These are phyloP conservation scores for Eimeria brunetti DNA, from an alignment of 169 alveolate species.

Conservation along the genomic window DNA sequence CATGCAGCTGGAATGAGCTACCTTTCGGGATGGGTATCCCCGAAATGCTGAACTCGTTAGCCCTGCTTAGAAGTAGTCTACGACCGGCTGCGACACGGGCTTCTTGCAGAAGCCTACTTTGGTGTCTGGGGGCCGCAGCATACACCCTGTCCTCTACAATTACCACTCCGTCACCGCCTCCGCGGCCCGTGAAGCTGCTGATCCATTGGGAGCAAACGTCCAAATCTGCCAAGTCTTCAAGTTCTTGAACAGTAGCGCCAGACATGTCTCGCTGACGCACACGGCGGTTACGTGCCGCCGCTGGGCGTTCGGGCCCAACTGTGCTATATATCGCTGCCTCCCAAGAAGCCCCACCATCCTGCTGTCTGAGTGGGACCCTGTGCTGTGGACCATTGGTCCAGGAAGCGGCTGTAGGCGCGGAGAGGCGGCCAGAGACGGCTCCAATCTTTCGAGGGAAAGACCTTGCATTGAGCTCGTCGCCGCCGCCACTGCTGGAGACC, in stretches of 20 bases:
- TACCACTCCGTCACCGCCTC: conserved; percentile 15
- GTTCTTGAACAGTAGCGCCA: conserved; percentile 66
- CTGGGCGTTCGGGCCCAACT: conserved; percentile 77
- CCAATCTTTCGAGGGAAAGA: not conserved
- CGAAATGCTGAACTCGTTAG: not conserved
- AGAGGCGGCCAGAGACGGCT: not conserved
- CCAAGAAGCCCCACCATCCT: conserved; percentile 79
- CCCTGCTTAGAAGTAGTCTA: not conserved
- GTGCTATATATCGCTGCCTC: conserved; percentile 64
- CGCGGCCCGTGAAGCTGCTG: not conserved
- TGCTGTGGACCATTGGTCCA: not conserved
- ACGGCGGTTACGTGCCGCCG: conserved; percentile 77
- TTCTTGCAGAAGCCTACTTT: not conserved
- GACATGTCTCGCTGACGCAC: conserved; percentile 69
- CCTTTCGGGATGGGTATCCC: not conserved
- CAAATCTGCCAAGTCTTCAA: conserved; percentile 79
- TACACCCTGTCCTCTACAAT: not conserved
- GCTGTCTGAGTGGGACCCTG: conserved; percentile 7
- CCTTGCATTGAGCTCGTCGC: not conserved
- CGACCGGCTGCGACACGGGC: not conserved
- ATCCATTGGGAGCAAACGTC: conserved; percentile 54
- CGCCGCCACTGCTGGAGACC: conserved; percentile 16
- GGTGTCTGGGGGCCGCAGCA: not conserved
- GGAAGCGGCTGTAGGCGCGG: conserved; percentile 47
- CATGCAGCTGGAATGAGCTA: not conserved